Evolutionary conservation across 345 rosid species (phyloP).

Genomic region (Populus deltoides): DNA sequence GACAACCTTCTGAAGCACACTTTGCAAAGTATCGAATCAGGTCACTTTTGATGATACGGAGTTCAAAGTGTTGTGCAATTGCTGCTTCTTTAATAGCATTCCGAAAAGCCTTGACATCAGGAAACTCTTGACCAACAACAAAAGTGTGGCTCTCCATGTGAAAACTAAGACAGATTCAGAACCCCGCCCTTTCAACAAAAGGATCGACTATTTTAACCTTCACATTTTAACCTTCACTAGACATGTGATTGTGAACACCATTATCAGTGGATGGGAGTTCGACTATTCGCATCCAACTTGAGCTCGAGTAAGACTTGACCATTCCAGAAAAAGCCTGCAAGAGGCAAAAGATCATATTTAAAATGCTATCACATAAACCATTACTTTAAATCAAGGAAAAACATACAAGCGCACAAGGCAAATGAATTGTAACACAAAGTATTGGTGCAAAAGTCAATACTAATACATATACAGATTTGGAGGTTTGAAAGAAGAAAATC

Average conservation of each 20-base stretch:
- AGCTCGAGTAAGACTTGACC: background rate
- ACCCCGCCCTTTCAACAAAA: background rate
- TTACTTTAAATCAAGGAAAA: background rate
- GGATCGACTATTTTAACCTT: background rate
- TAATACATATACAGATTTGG: background rate
- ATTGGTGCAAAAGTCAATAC: background rate
- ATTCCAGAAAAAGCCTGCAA: constrained; percentile 9
- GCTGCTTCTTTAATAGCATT: constrained; percentile 56
- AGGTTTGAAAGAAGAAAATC: background rate
- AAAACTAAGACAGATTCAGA: constrained; percentile 1
- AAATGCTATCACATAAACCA: background rate
- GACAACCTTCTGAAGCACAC: constrained; percentile 58
- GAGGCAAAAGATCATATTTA: constrained; percentile 1
- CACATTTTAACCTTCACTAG: background rate
- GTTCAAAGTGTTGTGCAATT: constrained; percentile 58
- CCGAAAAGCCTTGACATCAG: constrained; percentile 54
- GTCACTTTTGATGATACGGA: constrained; percentile 51
- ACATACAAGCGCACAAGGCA: background rate
- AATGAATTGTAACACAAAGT: background rate
- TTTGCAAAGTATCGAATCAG: constrained; percentile 51
- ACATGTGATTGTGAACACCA: background rate
- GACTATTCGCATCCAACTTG: background rate
- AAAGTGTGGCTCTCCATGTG: constrained; percentile 41
- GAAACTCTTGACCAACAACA: constrained; percentile 52
- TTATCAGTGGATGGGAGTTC: background rate